Evolutionary conservation across 495 filamentous ascomycete species (phyloP).

Genomic region (Penicillium verhagenii): DNA sequence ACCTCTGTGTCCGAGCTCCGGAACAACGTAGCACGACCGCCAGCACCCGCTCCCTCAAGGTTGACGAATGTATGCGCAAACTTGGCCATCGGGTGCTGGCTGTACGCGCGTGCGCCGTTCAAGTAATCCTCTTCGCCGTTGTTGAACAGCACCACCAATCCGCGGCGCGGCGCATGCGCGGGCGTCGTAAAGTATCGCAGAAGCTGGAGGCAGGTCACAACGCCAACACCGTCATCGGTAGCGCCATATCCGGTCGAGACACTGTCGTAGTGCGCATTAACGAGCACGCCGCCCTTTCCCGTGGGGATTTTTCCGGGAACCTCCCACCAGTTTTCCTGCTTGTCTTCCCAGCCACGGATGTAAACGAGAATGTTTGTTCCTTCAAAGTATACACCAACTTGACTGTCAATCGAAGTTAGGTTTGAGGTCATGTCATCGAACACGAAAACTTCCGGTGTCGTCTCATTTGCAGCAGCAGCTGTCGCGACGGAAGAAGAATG

Average conservation of each 20-base stretch:
- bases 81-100: conserved; percentile 72
- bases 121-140: conserved; percentile 95
- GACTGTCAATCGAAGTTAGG: conserved; percentile 53
- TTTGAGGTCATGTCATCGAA: conserved; percentile 84
- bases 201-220: conserved; percentile 82
- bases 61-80: conserved; percentile 87
- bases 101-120: conserved; percentile 85
- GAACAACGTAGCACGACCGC: conserved; percentile 84
- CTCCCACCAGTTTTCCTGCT: conserved; percentile 63
- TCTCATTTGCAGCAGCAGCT: conserved; percentile 18
- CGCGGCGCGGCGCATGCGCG: conserved; percentile 72
- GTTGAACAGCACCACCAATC: conserved; percentile 84
- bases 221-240: conserved; percentile 90
- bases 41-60: conserved; percentile 91
- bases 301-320: conserved; percentile 43
- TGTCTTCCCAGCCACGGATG: conserved; percentile 76
- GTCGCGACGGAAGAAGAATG: conserved; percentile 39
- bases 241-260: conserved; percentile 89
- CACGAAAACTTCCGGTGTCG: conserved; percentile 54
- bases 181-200: conserved; percentile 80
- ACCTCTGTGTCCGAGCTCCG: conserved; percentile 85
- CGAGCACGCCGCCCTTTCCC: conserved; percentile 74
- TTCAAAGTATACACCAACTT: conserved; percentile 71
- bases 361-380: conserved; percentile 92
- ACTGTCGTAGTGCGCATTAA: conserved; percentile 96